Evolutionary conservation across 495 filamentous ascomycete species (phyloP).

Genomic region (Sordaria brevicollis): DNA sequence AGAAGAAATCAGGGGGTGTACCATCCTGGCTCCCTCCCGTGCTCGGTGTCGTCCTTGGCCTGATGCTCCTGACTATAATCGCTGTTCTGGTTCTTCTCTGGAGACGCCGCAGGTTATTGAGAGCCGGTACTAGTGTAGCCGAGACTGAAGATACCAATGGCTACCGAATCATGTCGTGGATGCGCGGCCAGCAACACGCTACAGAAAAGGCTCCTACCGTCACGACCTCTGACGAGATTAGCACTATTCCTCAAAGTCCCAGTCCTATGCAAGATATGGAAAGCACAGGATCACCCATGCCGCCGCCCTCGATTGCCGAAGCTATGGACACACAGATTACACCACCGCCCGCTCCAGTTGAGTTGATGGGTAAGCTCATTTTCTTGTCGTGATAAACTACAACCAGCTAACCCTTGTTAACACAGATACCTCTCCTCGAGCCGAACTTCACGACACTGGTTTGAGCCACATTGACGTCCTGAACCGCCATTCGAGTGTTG

Average conservation of each 20-base stretch:
- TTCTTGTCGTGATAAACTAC: no score
- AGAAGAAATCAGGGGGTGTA: conserved; percentile 26
- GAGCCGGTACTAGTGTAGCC: conserved; percentile 24
- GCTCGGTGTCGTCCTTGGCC: conserved; percentile 55
- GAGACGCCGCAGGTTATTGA: conserved; percentile 35
- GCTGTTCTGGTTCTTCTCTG: conserved; percentile 45
- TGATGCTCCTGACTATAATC: conserved; percentile 46
- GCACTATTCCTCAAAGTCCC: conserved; percentile 13
- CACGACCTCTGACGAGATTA: conserved; percentile 33
- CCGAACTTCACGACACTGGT: conserved; percentile 27
- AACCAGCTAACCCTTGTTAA: conserved; percentile 1
- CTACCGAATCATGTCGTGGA: conserved; percentile 33
- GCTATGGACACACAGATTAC: conserved; percentile 27
- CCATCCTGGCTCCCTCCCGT: conserved; percentile 54
- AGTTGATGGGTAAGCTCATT: conserved; percentile 32
- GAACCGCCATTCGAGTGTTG: conserved; percentile 18
- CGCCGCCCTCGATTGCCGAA: conserved; percentile 18
- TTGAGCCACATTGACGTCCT: conserved; percentile 14
- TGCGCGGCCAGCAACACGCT: conserved; percentile 22
- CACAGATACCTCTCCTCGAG: conserved; percentile 21
- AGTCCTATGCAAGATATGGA: conserved; percentile 11
- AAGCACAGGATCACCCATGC: conserved; percentile 11
- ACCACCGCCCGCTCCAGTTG: conserved; percentile 13
- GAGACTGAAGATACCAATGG: conserved; percentile 35
- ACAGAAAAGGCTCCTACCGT: conserved; percentile 36